phyloP scores from a whole-genome alignment of 1,284 basidiomycete species.

The Laetiporus sulphureus region DNA sequence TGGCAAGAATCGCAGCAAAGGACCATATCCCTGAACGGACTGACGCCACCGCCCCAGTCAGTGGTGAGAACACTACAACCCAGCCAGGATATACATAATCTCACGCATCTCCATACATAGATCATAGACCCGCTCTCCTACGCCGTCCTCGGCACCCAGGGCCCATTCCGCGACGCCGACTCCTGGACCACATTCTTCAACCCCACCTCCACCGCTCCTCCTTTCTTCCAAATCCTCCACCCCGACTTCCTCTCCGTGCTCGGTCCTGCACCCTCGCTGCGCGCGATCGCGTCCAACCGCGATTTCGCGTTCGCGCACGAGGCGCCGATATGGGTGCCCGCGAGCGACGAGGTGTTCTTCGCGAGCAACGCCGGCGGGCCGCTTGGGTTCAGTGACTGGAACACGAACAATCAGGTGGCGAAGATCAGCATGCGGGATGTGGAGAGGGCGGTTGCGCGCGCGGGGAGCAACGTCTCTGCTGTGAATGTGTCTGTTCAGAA shows the following conservation, averaged over 20 bases:
- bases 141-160: slow-evolving; percentile 26
- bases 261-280: slow-evolving; percentile 50
- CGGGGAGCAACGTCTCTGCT: slow-evolving; percentile 24
- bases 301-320: slow-evolving; percentile 71
- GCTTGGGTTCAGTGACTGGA: slow-evolving; percentile 35
- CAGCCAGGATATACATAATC: too few species aligned
- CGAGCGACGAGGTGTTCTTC: slow-evolving; percentile 52
- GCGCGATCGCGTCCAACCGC: slow-evolving; percentile 47
- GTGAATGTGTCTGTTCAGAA: slow-evolving; percentile 52
- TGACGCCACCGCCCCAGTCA: too few species aligned
- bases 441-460: slow-evolving; percentile 17
- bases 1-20: too few species aligned
- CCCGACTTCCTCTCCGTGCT: slow-evolving; percentile 51
- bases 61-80: too few species aligned
- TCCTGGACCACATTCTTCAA: slow-evolving; percentile 26
- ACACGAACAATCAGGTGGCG: slow-evolving; percentile 37
- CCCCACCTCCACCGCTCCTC: slow-evolving; percentile 38
- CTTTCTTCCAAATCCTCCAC: slow-evolving; percentile 70
- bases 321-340: slow-evolving; percentile 57
- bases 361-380: slow-evolving; percentile 39
- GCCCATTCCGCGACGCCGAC: slow-evolving; percentile 23
- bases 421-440: slow-evolving; percentile 32
- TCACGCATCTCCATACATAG: too few species aligned
- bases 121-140: slow-evolving; percentile 25
- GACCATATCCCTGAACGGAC: too few species aligned